phyloP scores from a whole-genome alignment of 2,329 filamentous ascomycete genomes.

The Apiospora pterosperma region DNA sequence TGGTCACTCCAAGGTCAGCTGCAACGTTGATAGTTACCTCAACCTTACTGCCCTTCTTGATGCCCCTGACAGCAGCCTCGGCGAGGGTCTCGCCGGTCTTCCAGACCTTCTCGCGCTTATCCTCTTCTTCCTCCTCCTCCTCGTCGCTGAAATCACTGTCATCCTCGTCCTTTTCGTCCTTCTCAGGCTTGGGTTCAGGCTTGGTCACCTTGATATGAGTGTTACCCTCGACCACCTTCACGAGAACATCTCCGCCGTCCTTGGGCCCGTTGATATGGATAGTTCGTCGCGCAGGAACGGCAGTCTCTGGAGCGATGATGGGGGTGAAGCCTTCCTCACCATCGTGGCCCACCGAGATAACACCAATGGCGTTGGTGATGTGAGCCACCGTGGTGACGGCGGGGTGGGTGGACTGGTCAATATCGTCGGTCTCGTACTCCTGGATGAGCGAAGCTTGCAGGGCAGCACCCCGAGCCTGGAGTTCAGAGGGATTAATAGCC shows the following conservation, averaged over 20 bases:
- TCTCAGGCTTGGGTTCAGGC: constrained; percentile 73
- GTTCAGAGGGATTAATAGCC: constrained; percentile 91
- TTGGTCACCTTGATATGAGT: constrained; percentile 93
- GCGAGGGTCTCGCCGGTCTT: constrained; percentile 80
- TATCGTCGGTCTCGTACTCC: constrained; percentile 90
- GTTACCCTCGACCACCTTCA: constrained; percentile 84
- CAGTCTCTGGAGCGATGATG: constrained; percentile 81
- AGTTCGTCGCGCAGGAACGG: constrained; percentile 82
- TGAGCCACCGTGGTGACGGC: constrained; percentile 93
- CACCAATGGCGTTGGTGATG: constrained; percentile 82
- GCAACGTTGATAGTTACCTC: constrained; percentile 90
- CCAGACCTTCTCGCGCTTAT: constrained; percentile 87
- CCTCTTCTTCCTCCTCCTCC: constrained; percentile 81
- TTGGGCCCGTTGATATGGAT: constrained; percentile 74
- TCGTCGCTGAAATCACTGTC: constrained; percentile 64
- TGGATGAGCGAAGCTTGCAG: constrained; percentile 93
- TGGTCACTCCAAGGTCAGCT: constrained; percentile 73
- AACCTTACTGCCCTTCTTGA: constrained; percentile 87
- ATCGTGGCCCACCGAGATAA: constrained; percentile 59
- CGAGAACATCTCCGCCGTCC: constrained; percentile 80
- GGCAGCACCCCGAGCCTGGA: constrained; percentile 83
- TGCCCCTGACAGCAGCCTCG: constrained; percentile 77
- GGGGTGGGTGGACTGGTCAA: constrained; percentile 93
- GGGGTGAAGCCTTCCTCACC: constrained; percentile 70
- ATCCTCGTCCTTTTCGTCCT: constrained; percentile 57